Evolutionary conservation across 2,329 filamentous ascomycete genomes (phyloP).

Genomic region (Aspergillus quadricinctus): DNA sequence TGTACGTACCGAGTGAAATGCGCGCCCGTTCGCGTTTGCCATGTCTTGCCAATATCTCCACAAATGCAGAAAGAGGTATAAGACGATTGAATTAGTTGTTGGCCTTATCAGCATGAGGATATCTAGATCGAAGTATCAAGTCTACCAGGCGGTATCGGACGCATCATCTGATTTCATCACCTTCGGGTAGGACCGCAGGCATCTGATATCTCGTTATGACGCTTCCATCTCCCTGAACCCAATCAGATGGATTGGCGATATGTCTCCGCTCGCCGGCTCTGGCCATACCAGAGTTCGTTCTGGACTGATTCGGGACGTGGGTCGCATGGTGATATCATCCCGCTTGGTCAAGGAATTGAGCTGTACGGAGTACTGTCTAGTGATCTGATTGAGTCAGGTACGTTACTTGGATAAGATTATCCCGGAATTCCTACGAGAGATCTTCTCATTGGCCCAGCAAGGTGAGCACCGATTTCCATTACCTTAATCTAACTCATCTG

Average conservation of each 20-base stretch:
- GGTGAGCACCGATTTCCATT: too few species aligned
- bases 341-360: too few species aligned
- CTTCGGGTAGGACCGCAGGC: neutral
- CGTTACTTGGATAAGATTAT: too few species aligned
- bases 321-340: too few species aligned
- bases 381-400: neutral
- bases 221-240: neutral
- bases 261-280: neutral
- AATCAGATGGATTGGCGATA: neutral
- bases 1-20: neutral
- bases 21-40: neutral
- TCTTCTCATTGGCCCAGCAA: too few species aligned
- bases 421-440: too few species aligned
- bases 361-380: too few species aligned
- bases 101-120: neutral
- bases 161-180: neutral
- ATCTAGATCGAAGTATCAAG: neutral
- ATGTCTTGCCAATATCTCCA: neutral
- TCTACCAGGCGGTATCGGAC: neutral
- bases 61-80: neutral
- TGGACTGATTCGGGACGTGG: neutral
- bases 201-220: neutral
- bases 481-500: too few species aligned
- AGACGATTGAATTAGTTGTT: neutral
- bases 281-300: too few species aligned